Conservation (phyloP, 1,139 yeast species). For the Magnusiomyces suaveolens region DNA sequence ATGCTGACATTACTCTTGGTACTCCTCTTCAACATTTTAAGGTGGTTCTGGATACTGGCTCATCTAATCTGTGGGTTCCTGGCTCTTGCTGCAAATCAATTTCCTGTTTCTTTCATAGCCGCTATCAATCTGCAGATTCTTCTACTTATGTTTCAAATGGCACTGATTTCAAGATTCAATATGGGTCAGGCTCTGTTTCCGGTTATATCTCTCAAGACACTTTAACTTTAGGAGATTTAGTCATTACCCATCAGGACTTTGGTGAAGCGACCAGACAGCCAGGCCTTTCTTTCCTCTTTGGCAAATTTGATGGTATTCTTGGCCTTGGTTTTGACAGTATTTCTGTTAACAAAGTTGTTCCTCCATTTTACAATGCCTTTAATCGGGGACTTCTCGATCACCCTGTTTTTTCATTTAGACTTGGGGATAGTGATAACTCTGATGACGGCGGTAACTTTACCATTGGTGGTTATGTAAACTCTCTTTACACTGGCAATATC, state of each 20-base stretch:
- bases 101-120: slow-evolving; percentile 88
- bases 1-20: slow-evolving; percentile 79
- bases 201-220: slow-evolving; percentile 86
- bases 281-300: slow-evolving; percentile 95
- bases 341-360: slow-evolving; percentile 77
- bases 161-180: slow-evolving; percentile 68
- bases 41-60: slow-evolving; percentile 75
- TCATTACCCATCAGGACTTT: slow-evolving; percentile 78
- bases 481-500: slow-evolving; percentile 67
- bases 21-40: slow-evolving; percentile 89
- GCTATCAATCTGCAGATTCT: slow-evolving; percentile 75
- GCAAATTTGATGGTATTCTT: slow-evolving; percentile 92
- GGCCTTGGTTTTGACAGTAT: slow-evolving; percentile 91
- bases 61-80: slow-evolving; percentile 96
- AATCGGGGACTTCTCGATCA: slow-evolving; percentile 69
- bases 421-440: slow-evolving; percentile 63
- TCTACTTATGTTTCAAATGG: slow-evolving; percentile 81
- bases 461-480: slow-evolving; percentile 82
- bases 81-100: slow-evolving; percentile 77
- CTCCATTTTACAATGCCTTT: slow-evolving; percentile 88
- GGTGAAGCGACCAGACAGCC: slow-evolving; percentile 97
- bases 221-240: slow-evolving; percentile 69
- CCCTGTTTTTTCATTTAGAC: slow-evolving; percentile 78
- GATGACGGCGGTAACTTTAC: slow-evolving; percentile 82
- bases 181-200: slow-evolving; percentile 87